phyloP scores from a whole-genome alignment of 805 yeast genomes.

The Pichia californica region DNA sequence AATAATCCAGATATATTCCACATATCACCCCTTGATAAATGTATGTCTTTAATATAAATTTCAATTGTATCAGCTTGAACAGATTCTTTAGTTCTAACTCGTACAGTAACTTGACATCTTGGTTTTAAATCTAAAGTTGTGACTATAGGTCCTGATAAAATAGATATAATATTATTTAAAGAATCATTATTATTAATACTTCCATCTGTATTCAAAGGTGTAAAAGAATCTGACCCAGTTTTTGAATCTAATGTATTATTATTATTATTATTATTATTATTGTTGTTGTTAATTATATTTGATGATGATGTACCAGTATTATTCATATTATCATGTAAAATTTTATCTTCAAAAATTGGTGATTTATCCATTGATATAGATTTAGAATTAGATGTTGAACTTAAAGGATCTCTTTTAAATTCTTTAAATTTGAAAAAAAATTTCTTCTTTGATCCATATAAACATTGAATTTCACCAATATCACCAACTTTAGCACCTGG shows the following conservation, averaged over 20 bases:
- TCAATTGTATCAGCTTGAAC: conserved; percentile 82
- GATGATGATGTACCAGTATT: background rate
- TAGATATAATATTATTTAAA: conserved; percentile 38
- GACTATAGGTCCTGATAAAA: conserved; percentile 55
- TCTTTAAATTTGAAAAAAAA: conserved; percentile 39
- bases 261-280: conserved; percentile 10
- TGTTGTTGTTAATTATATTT: background rate
- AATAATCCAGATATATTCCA: conserved; percentile 71
- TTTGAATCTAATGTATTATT: background rate
- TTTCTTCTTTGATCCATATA: conserved; percentile 31
- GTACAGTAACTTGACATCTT: conserved; percentile 58
- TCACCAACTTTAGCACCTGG: conserved; percentile 71
- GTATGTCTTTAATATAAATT: conserved; percentile 69
- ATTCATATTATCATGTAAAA: no score
- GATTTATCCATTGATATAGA: background rate
- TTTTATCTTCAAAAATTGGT: background rate
- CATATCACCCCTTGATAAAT: conserved; percentile 86
- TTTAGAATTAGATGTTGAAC: background rate
- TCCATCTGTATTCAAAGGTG: background rate
- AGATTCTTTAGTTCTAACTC: conserved; percentile 35
- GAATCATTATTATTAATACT: background rate
- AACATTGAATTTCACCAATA: conserved; percentile 59
- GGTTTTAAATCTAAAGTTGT: conserved; percentile 57
- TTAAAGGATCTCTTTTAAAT: background rate
- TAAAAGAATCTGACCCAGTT: background rate